Conservation (phyloP, 805 yeast species). For the Ogataea parapolymorpha region DNA sequence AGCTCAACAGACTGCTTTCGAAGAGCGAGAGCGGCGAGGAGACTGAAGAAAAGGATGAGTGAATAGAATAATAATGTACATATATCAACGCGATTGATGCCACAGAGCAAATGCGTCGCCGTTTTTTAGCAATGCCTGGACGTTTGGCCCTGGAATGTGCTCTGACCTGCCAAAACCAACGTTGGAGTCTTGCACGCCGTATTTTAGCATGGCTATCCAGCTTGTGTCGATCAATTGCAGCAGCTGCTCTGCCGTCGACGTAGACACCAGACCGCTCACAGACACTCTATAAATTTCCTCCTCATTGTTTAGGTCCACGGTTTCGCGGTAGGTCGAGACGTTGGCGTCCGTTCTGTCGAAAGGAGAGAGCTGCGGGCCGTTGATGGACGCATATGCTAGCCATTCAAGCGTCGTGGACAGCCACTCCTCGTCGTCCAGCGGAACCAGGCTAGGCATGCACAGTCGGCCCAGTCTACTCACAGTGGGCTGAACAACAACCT, state of each 20-base stretch:
- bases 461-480: slow-evolving; percentile 11
- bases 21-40: slow-evolving; percentile 28
- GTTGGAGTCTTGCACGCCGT: slow-evolving; percentile 30
- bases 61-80: slow-evolving; percentile 8
- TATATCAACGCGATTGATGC: slow-evolving; percentile 15
- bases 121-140: slow-evolving; percentile 20
- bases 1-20: slow-evolving; percentile 41
- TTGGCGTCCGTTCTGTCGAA: slow-evolving; percentile 20
- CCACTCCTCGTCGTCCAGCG: slow-evolving; percentile 22
- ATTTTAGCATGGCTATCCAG: slow-evolving; percentile 27
- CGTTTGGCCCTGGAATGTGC: slow-evolving; percentile 33
- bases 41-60: slow-evolving; percentile 20
- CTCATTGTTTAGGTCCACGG: slow-evolving; percentile 8
- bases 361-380: slow-evolving; percentile 26
- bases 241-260: slow-evolving; percentile 5
- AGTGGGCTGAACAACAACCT: background rate
- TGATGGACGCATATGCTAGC: slow-evolving; percentile 27
- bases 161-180: slow-evolving; percentile 27
- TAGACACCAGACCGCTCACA: slow-evolving; percentile 20
- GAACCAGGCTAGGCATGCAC: slow-evolving; percentile 19
- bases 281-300: slow-evolving; percentile 16
- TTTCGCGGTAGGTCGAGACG: slow-evolving; percentile 25
- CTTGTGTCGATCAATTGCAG: slow-evolving; percentile 1
- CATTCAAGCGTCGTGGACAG: slow-evolving; percentile 28
- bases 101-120: slow-evolving; percentile 24